Base-by-base conservation (phyloP, 202 grass and related monocot species). In the Hordeum pubiflorum region DNA sequence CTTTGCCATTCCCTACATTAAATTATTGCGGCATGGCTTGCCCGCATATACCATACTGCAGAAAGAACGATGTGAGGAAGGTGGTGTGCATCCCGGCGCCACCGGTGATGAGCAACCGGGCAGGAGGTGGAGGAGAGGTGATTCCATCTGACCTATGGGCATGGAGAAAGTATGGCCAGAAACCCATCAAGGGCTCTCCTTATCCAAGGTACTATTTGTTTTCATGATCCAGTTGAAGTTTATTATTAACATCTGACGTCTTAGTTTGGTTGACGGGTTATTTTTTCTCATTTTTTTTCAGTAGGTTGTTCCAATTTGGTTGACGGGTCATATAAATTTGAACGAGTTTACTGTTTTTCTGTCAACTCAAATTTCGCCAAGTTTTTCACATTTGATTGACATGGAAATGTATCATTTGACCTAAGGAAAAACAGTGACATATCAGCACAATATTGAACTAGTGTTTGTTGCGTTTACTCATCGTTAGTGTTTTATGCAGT, bases 131-230 rank as follows among this genome's bases (percentile, higher is more conserved):
- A 72, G 93, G 93, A 34, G 93, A 97, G 58, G 84, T 97, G 18
- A 90, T 97, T 68, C 93, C 93, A 0, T 97, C 90, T 52, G 93
- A 97, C 83, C 88, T 93, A 33, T 97, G 93, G 93, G 93, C 93
- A 29, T 97, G 93, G 93, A 91, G 93, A 69, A 97, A 97, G 77
- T 97, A 97, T 33, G 93, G 93, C 4, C 93, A 93, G 76, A 96
- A 96, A 66, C 93, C 93, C 43, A 96, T 96, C 74, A 96, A 96
- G 38, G 93, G 93, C 6, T 96, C 93, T 61, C 93, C 93, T 78
- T 89, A 97, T 71, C 93, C 93, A 75, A 91, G 93, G 93, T 92
- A 69, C 21, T 18, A 43, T 4, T 15, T 52, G 7, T 18, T 4
- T 69, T 24, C 26, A 72, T 48, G 46, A 21, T 43, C 58, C n/a